Evolutionary conservation across 2,329 filamentous ascomycete genomes (phyloP).

Genomic region (Alternaria arbusti): DNA sequence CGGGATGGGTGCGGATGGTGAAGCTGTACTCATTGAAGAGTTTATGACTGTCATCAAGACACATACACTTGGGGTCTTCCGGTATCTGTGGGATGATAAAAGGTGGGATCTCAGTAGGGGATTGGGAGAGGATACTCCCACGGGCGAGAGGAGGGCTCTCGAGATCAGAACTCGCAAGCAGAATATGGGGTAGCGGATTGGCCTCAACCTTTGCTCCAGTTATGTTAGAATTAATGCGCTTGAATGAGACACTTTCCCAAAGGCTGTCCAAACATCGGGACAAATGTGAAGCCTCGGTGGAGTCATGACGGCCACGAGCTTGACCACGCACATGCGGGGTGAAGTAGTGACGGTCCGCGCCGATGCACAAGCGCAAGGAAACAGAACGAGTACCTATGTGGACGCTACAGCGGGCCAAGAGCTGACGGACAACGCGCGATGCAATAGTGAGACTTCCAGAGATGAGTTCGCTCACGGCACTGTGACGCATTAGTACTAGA

Average conservation of each 20-base stretch:
- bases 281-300: background rate
- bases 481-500: background rate
- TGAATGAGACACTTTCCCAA: background rate
- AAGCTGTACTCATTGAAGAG: constrained; percentile 1
- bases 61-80: background rate
- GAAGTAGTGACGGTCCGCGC: background rate
- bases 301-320: background rate
- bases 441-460: background rate
- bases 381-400: background rate
- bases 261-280: background rate
- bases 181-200: background rate
- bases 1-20: constrained; percentile 26
- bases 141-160: background rate
- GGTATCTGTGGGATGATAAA: background rate
- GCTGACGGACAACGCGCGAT: background rate
- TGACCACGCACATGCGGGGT: background rate
- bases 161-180: background rate
- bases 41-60: background rate
- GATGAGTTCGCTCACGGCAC: background rate
- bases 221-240: background rate
- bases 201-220: background rate
- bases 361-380: background rate
- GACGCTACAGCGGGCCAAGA: background rate
- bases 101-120: background rate
- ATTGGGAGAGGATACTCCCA: background rate